phyloP scores from a whole-genome alignment of 2,329 filamentous ascomycete genomes.

The Nemania sp. region DNA sequence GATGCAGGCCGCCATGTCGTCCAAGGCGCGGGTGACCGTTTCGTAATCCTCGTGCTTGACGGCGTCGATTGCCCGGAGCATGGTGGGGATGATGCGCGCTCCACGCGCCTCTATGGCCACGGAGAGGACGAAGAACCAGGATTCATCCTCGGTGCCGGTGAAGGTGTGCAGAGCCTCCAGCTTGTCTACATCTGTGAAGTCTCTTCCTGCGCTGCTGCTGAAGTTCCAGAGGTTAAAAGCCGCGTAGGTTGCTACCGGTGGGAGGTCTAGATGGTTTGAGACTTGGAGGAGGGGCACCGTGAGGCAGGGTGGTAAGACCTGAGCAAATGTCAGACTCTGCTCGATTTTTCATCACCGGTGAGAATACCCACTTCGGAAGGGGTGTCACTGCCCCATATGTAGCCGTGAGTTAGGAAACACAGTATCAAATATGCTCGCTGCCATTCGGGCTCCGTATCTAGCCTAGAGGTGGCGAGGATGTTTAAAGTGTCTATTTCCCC shows the following conservation, averaged over 20 bases:
- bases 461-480: slow-evolving; percentile 60
- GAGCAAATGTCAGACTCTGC: not conserved
- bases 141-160: slow-evolving; percentile 86
- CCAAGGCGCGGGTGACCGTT: slow-evolving; percentile 66
- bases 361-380: slow-evolving; percentile 67
- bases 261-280: slow-evolving; percentile 76
- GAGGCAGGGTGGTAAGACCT: slow-evolving; percentile 74
- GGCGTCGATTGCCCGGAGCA: slow-evolving; percentile 76
- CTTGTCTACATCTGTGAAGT: slow-evolving; percentile 69
- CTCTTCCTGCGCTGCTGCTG: slow-evolving; percentile 43
- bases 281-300: slow-evolving; percentile 76
- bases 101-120: slow-evolving; percentile 87
- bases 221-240: slow-evolving; percentile 91
- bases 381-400: slow-evolving; percentile 83
- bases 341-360: not conserved
- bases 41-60: slow-evolving; percentile 63
- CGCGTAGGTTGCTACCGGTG: slow-evolving; percentile 89
- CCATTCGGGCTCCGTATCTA: slow-evolving; percentile 67
- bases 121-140: slow-evolving; percentile 92
- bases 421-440: slow-evolving; percentile 70
- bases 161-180: slow-evolving; percentile 78
- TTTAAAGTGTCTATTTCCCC: slow-evolving; percentile 61
- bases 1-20: slow-evolving; percentile 68
- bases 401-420: slow-evolving; percentile 72
- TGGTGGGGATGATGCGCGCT: slow-evolving; percentile 68